Evolutionary conservation across 2,329 filamentous ascomycete genomes (phyloP), one percentile per base, ranked within the genome.

Genomic region (Capronia epimyces): DNA sequence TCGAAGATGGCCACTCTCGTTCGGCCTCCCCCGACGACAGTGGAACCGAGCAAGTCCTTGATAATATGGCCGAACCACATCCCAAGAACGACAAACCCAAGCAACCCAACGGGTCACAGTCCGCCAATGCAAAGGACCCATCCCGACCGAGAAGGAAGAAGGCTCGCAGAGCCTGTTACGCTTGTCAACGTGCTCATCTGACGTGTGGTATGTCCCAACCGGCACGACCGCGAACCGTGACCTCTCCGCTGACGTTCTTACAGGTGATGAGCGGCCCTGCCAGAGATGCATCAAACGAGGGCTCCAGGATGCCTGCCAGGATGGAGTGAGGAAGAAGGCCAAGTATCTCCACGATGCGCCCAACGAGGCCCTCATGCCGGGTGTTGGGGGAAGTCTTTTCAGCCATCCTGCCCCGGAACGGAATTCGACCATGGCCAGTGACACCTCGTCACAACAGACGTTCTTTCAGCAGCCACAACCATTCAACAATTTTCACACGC

Each of bases 341-440:
- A 98, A 98, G 69, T 98, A 98, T 69, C 86, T 98, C 50, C 90
- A 97, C 65, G 93, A 97, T 76, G 89, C 91, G 21, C 90, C 91
- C 29, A 82, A 89, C 46, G 89, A 94, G 67, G 89, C 89, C 40
- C 76, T 96, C 56, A 80, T 91, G 65, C 88, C 90, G n/a, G 89
- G 93, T 36, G 78, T 93, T 42, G 83, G 84, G 3, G 81, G 83
- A 24, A 87, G 85, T 63, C 79, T 64, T 55, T 70, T 71, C 62
- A 78, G 64, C 75, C 68, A 68, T 71, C 70, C 62, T 67, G 73
- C 65, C 70, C 72, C 62, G 70, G 57, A 61, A 34, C 36, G 56
- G 34, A 47, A 27, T 25, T 57, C 54, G 20, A 56, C 71, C 21
- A 49, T 49, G 7, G 49, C 44, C 18, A 57, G 66, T 52, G 67